Percentiles rank a stretch among this genome's conserved stretches.
Evolutionary conservation across 1,139 yeast genomes (phyloP).

Genomic region (Eremothecium cymbalariae): DNA sequence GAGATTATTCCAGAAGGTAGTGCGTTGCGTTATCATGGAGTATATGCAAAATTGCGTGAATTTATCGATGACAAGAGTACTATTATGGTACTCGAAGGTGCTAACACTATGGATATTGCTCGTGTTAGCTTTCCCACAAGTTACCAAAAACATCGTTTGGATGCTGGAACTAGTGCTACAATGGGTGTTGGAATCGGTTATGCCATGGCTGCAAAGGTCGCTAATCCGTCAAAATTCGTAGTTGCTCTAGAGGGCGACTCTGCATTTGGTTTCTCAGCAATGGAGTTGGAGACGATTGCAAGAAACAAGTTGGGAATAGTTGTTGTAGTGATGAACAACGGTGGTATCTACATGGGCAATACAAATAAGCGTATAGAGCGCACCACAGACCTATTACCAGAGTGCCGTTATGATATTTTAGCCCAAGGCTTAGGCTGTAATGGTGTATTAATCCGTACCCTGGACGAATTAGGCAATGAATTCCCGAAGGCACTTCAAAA

Average conservation of each 20-base stretch:
- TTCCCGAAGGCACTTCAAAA: slow-evolving; percentile 37
- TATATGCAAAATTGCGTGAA: slow-evolving; percentile 42
- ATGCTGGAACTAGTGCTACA: slow-evolving; percentile 65
- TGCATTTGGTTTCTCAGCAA: slow-evolving; percentile 61
- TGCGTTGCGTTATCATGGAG: slow-evolving; percentile 45
- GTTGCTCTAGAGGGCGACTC: slow-evolving; percentile 65
- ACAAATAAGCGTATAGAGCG: slow-evolving; percentile 38
- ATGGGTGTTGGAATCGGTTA: slow-evolving; percentile 66
- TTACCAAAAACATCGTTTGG: slow-evolving; percentile 47
- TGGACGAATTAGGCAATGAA: slow-evolving; percentile 35
- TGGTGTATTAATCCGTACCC: slow-evolving; percentile 41
- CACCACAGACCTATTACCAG: slow-evolving; percentile 48
- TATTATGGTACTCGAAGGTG: slow-evolving; percentile 53
- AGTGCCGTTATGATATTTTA: slow-evolving; percentile 47
- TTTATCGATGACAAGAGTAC: slow-evolving; percentile 32
- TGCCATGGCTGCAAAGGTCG: slow-evolving; percentile 51
- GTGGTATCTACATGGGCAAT: slow-evolving; percentile 59
- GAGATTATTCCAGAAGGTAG: slow-evolving; percentile 19
- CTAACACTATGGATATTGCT: slow-evolving; percentile 63
- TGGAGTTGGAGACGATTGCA: slow-evolving; percentile 58
- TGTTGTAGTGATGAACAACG: slow-evolving; percentile 56
- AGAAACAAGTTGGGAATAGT: slow-evolving; percentile 45
- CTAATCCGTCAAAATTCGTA: slow-evolving; percentile 39
- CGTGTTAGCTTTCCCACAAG: slow-evolving; percentile 49
- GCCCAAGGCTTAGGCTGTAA: slow-evolving; percentile 48